phyloP scores from a whole-genome alignment of 352 stramenopile genomes.

The Globisporangium heterothallicum region DNA sequence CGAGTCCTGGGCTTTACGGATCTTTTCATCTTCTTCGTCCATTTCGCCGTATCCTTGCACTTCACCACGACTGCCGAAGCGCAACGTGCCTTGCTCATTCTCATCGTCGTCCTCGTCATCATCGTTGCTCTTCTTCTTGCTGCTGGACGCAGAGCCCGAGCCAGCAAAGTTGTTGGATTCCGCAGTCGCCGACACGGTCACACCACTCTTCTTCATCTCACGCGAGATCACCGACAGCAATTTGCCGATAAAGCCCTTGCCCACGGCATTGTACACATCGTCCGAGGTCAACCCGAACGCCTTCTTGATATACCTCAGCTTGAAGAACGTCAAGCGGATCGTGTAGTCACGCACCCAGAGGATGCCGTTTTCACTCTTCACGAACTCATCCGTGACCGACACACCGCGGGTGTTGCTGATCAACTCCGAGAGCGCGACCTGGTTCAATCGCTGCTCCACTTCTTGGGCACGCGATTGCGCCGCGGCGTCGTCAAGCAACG shows the following conservation, averaged over 20 bases:
- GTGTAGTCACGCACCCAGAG: slow-evolving; percentile 97
- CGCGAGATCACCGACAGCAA: slow-evolving; percentile 92
- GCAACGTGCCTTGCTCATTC: slow-evolving; percentile 84
- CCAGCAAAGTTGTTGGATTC: slow-evolving; percentile 36
- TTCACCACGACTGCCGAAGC: slow-evolving; percentile 75
- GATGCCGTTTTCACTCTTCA: slow-evolving; percentile 83
- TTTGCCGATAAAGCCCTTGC: slow-evolving; percentile 88
- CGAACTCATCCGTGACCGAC: slow-evolving; percentile 89
- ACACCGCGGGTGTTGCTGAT: slow-evolving; percentile 91
- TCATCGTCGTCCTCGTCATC: slow-evolving; percentile 85
- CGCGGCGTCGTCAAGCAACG: slow-evolving; percentile 65
- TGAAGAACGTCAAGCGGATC: slow-evolving; percentile 93
- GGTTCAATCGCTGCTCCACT: slow-evolving; percentile 88
- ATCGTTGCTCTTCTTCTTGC: slow-evolving; percentile 39
- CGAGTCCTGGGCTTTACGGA: slow-evolving; percentile 49
- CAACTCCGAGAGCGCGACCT: slow-evolving; percentile 92
- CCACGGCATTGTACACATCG: slow-evolving; percentile 88
- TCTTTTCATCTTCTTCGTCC: slow-evolving; percentile 93
- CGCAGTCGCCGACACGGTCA: slow-evolving; percentile 42
- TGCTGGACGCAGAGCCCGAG: slow-evolving; percentile 19
- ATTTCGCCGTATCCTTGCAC: slow-evolving; percentile 87
- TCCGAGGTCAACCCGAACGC: slow-evolving; percentile 95
- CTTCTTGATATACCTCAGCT: slow-evolving; percentile 91
- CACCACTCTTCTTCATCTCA: slow-evolving; percentile 90
- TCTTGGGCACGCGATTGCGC: slow-evolving; percentile 48